Base-by-base conservation (phyloP, 805 yeast species). In the Maudiozyma bulderi region DNA sequence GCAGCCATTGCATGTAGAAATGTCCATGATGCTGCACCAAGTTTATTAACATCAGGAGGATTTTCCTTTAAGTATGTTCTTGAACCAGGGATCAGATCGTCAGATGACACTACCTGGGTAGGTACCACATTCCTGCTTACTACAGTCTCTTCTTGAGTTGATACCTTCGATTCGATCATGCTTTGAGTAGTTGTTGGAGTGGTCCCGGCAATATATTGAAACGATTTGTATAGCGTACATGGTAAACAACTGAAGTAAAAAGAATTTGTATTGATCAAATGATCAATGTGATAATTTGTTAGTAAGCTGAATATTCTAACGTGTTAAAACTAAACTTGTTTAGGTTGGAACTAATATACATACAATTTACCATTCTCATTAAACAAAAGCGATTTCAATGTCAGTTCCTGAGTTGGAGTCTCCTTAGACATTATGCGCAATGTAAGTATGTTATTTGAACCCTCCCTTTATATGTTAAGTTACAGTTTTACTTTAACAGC, bases 321-420 rank as follows among this genome's bases (percentile, higher is more conserved):
- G 26, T 20, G 26, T 20, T 4, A 20, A 20, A 20, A 20, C 4
- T 20, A 20, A 20, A 20, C 26, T 20, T 20, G 4, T 20, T 20
- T 11, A 13, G n/a, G 14, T 34, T 15, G 14, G 10, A 37, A 15
- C 7, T 10, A 29, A 6, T 13, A n/a, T 34, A 78, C 93, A 62
- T 72, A 86, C 89, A 97, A 97, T 67, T 86, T 90, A 1, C 97
- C 97, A 64, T 91, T 82, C 60, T 86, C 81, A 59, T 86, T 96
- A 49, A 86, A 64, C 26, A 87, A 30, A 1, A 50, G 2, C 8
- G 37, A 38, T 13, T 43, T 38, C 15, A 47, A 11, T 5, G 48
- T 40, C 37, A 34, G 6, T 1, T 15, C 13, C 13, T 47, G 45
- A 8, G 38, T 44, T 3, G 34, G 35, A 15, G 47, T 5, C 11